Base-by-base conservation (phyloP, 768 basidiomycete species). In the Serendipita sp. region DNA sequence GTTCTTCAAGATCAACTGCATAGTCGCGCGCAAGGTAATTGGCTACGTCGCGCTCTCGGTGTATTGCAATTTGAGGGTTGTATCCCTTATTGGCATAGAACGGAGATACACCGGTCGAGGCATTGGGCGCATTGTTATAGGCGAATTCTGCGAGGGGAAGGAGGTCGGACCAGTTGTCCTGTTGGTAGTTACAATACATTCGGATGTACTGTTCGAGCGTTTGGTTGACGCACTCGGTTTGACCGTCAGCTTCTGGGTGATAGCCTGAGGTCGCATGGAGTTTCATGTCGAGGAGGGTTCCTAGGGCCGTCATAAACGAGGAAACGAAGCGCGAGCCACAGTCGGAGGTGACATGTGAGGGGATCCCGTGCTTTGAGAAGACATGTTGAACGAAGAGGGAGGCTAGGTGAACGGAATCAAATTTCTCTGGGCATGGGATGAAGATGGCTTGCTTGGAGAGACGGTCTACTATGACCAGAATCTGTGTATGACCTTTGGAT, bases 371-470 rank as follows among this genome's bases (percentile, higher is more conserved):
- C 30, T 34, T 64, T 13, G 68, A 68, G 65, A 74, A 78, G 35
- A 79, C 70, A 32, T 72, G 70, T 24, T 73, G 67, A 13, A 78
- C 72, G 68, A 77, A 79, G 1, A 79, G 60, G 74, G 64, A 75
- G 65, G 24, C 78, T 69, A 78, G 69, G 16, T 75, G 72, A 0
- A 66, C 58, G 0, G 77, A 68, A 15, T 68, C 69, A 41, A 74
- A 68, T 4, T 65, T 67, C 28, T 75, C 67, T 41, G 66, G 64
- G 60, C 70, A 68, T 0, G 78, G 77, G 44, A 80, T 73, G 67
- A 82, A 80, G 64, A 77, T 74, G 1, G 73, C 75, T 65, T 71
- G 70, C 54, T 77, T 76, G n/a, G 77, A 76, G 44, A 80, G 66
- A 2, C 74, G 69, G 67, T 78, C 74, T 28, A 75, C 73, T 30